phyloP scores from a whole-genome alignment of 2,329 filamentous ascomycete species.

The Colletotrichum incanum region DNA sequence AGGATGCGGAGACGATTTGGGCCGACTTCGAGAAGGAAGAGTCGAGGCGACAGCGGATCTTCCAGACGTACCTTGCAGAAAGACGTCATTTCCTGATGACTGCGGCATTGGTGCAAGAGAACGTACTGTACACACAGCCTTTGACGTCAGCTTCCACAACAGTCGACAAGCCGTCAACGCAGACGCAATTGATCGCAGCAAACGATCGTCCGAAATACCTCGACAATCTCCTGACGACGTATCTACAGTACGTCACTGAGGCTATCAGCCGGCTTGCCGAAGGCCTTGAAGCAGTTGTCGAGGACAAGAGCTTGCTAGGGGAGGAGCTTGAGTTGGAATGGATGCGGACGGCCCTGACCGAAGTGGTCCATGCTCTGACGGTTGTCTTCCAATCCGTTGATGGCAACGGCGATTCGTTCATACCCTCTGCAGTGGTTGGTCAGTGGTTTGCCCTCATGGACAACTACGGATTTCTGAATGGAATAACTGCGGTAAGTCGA shows the following conservation, averaged over 20 bases:
- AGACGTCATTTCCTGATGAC: constrained; percentile 78
- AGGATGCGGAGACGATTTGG: constrained; percentile 70
- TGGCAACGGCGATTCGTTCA: constrained; percentile 67
- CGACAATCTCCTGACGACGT: constrained; percentile 64
- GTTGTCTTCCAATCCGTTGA: constrained; percentile 81
- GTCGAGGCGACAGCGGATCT: constrained; percentile 76
- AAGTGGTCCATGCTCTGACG: constrained; percentile 82
- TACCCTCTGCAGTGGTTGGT: constrained; percentile 71
- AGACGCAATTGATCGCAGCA: constrained; percentile 13
- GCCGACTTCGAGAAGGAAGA: constrained; percentile 74
- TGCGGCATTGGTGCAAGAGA: constrained; percentile 69
- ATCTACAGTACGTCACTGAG: constrained; percentile 62
- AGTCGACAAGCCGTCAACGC: constrained; percentile 28
- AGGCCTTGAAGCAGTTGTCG: constrained; percentile 66
- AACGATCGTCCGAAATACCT: constrained; percentile 52
- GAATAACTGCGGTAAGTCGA: constrained; percentile 69
- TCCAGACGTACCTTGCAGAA: constrained; percentile 81
- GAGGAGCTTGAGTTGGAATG: constrained; percentile 73
- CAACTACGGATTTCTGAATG: constrained; percentile 78
- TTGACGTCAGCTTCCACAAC: constrained; percentile 29
- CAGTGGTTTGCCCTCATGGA: constrained; percentile 84
- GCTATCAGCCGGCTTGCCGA: constrained; percentile 66
- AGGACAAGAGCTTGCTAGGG: constrained; percentile 63
- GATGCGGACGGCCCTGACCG: constrained; percentile 75
- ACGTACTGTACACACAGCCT: constrained; percentile 61